Percentiles rank a stretch among this genome's conserved stretches.
phyloP scores from a whole-genome alignment of 163 green algal genomes.

The Botryococcus braunii region DNA sequence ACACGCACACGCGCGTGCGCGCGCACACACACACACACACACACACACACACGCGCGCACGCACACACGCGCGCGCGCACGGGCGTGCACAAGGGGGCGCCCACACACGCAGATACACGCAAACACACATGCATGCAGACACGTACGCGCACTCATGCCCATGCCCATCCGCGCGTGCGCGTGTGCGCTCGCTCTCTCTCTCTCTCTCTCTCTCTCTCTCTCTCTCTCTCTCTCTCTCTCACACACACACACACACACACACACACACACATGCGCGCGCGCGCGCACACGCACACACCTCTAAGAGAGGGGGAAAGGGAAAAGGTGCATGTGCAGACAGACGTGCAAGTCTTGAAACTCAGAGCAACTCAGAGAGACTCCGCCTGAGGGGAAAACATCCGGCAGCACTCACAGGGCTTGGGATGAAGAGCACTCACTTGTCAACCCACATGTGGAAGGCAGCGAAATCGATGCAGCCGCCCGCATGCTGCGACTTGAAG shows the following conservation, averaged over 20 bases:
- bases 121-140: too few species aligned
- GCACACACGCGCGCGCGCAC: neutral
- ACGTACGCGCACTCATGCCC: neutral
- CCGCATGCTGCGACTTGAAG: neutral
- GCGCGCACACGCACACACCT: neutral
- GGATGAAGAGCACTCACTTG: neutral
- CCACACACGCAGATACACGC: too few species aligned
- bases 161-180: too few species aligned
- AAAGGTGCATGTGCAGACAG: neutral
- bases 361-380: neutral
- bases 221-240: too few species aligned
- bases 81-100: too few species aligned
- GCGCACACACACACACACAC: neutral
- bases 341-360: neutral
- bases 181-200: too few species aligned
- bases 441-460: constrained; percentile 1
- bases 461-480: neutral
- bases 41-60: neutral
- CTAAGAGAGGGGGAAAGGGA: neutral
- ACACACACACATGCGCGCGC: neutral
- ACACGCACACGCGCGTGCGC: neutral
- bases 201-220: too few species aligned
- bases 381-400: neutral
- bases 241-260: too few species aligned
- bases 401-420: neutral